These are phyloP conservation scores for Cucumis variabilis DNA, from an alignment of 331 rosid species.

Conservation along the genomic window DNA sequence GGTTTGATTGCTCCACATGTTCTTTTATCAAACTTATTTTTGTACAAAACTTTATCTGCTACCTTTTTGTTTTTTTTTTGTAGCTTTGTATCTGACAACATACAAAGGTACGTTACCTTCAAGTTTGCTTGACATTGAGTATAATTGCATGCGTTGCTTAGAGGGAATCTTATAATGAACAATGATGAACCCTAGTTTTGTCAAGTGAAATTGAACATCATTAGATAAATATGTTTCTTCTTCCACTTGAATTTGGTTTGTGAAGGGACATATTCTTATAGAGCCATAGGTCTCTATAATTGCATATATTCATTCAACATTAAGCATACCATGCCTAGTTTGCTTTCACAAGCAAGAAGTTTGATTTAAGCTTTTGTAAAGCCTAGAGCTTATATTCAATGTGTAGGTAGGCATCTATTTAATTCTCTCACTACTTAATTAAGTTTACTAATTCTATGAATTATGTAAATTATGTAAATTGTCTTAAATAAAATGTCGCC, in stretches of 20 bases:
- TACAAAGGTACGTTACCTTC: background rate
- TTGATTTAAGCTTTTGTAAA: background rate
- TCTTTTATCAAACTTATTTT: no score
- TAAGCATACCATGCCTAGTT: background rate
- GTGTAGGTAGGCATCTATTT: background rate
- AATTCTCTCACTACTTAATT: background rate
- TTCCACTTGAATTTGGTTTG: slow-evolving; percentile 1
- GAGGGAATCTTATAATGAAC: slow-evolving; percentile 7
- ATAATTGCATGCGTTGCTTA: slow-evolving; percentile 5
- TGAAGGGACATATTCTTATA: slow-evolving; percentile 2
- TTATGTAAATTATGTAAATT: no score
- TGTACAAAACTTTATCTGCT: no score
- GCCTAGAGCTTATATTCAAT: background rate
- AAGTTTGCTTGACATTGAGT: background rate
- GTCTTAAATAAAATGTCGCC: background rate
- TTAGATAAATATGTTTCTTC: slow-evolving; percentile 22
- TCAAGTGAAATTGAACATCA: slow-evolving; percentile 15
- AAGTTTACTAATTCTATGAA: background rate
- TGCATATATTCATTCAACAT: background rate
- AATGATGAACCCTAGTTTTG: background rate
- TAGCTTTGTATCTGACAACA: background rate
- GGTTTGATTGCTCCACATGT: no score
- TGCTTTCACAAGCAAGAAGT: background rate
- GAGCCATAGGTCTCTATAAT: slow-evolving; percentile 7
- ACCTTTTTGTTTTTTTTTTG: no score